Conservation (phyloP, 2,329 filamentous ascomycete genomes). For the Huntiella savannae region DNA sequence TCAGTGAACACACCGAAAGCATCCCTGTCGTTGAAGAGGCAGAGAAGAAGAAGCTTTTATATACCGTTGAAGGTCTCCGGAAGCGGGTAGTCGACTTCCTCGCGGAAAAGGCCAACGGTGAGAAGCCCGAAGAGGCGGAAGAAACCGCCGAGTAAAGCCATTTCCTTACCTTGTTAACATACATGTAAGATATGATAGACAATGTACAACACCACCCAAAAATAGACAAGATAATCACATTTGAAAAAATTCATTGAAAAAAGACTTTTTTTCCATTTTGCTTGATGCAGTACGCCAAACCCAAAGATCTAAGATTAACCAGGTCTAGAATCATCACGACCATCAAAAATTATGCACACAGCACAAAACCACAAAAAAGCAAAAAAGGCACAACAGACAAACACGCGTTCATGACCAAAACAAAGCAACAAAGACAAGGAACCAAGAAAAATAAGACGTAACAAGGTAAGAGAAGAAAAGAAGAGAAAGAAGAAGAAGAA, state of each 20-base stretch:
- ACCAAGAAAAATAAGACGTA: not conserved
- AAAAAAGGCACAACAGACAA: not conserved
- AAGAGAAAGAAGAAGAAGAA: not conserved
- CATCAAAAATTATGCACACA: not conserved
- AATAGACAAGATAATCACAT: no score
- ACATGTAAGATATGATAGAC: not conserved
- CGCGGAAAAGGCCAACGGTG: conserved; percentile 9
- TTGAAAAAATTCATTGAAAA: not conserved
- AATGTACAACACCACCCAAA: no score
- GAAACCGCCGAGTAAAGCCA: not conserved
- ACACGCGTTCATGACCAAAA: not conserved
- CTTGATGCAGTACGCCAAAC: conserved; percentile 3
- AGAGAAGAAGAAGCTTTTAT: conserved; percentile 25
- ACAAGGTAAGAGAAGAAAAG: not conserved
- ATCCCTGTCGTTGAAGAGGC: conserved; percentile 18
- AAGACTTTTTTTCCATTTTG: not conserved
- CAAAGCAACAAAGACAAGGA: not conserved
- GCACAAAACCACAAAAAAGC: not conserved
- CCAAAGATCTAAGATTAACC: conserved; percentile 4
- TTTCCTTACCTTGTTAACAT: not conserved
- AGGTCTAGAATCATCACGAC: conserved; percentile 2
- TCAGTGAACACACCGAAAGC: conserved; percentile 15
- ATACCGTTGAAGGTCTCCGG: conserved; percentile 28
- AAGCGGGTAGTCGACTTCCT: conserved; percentile 21
- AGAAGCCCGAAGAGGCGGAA: conserved; percentile 14